phyloP scores from a whole-genome alignment of 2,329 filamentous ascomycete genomes.

The Podosphaera xanthii region DNA sequence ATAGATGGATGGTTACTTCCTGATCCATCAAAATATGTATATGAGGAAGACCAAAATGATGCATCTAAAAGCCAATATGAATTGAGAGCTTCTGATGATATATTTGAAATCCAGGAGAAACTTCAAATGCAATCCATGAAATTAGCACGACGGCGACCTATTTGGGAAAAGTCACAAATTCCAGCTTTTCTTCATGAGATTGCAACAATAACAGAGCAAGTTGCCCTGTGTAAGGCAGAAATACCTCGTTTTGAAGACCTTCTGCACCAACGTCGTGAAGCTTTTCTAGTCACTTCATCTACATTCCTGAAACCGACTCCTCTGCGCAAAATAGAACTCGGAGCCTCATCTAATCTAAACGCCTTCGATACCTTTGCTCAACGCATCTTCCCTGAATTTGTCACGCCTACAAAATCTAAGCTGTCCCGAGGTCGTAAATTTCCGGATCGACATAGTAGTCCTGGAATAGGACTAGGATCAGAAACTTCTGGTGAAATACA shows the following conservation, averaged over 20 bases:
- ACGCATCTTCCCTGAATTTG: slow-evolving; percentile 32
- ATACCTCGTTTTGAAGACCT: slow-evolving; percentile 54
- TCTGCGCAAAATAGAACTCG: slow-evolving; percentile 7
- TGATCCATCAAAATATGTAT: slow-evolving; percentile 40
- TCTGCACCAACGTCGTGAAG: slow-evolving; percentile 39
- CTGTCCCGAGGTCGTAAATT: slow-evolving; percentile 15
- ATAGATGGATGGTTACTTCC: slow-evolving; percentile 81
- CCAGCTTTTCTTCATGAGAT: slow-evolving; percentile 34
- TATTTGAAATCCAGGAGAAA: slow-evolving; percentile 19
- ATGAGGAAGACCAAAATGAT: slow-evolving; percentile 22
- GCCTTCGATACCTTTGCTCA: slow-evolving; percentile 38
- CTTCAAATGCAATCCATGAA: slow-evolving; percentile 25
- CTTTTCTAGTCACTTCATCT: slow-evolving; percentile 34
- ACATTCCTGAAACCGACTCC: slow-evolving; percentile 14
- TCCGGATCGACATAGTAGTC: slow-evolving; percentile 7
- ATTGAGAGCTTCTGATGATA: slow-evolving; percentile 5
- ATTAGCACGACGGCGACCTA: slow-evolving; percentile 28
- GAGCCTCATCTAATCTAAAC: slow-evolving; percentile 30
- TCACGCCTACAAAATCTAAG: slow-evolving; percentile 13
- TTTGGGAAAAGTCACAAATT: slow-evolving; percentile 26
- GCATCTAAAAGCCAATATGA: slow-evolving; percentile 19
- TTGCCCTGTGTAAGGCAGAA: slow-evolving; percentile 35
- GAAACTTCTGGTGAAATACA: slow-evolving; percentile 8
- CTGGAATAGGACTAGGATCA: slow-evolving; percentile 8
- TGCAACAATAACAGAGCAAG: slow-evolving; percentile 36